Percentiles rank a stretch among this genome's conserved stretches.
phyloP scores from a whole-genome alignment of 139 green algal species.

The Chlamydomonas asymmetrica region DNA sequence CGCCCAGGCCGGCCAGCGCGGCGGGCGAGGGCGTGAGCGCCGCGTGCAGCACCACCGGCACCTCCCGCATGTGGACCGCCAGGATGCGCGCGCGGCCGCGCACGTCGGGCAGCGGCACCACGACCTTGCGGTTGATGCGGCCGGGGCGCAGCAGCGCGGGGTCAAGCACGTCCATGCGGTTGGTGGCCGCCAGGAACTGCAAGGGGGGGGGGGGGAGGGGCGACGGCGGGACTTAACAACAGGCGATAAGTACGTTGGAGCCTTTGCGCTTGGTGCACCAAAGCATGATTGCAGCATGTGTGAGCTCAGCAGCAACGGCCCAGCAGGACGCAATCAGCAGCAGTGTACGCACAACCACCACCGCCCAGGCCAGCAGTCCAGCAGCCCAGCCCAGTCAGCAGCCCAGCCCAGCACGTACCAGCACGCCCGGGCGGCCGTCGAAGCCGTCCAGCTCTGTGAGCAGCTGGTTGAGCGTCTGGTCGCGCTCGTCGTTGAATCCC shows the following conservation, averaged over 20 bases:
- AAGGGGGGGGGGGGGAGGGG: conserved; percentile 48
- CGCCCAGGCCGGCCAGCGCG: neutral
- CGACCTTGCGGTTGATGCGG: conserved; percentile 65
- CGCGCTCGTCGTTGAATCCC: conserved; percentile 92
- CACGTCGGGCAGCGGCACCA: conserved; percentile 80
- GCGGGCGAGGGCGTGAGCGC: neutral
- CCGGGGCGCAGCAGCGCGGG: conserved; percentile 84
- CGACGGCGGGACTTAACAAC: too few species aligned
- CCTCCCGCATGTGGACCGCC: conserved; percentile 72
- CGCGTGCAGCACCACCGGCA: conserved; percentile 45
- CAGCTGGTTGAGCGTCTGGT: conserved; percentile 76
- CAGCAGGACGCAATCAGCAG: too few species aligned
- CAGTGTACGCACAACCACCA: too few species aligned
- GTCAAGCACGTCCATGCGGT: conserved; percentile 86
- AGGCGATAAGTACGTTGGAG: neutral
- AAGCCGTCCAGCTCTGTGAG: conserved; percentile 94
- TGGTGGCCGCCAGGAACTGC: conserved; percentile 89
- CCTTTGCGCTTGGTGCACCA: too few species aligned
- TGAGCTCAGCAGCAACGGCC: too few species aligned
- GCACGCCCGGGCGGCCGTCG: conserved; percentile 65
- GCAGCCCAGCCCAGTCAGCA: too few species aligned
- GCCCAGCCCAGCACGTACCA: too few species aligned
- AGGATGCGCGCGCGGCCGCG: conserved; percentile 73
- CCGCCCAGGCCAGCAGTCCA: too few species aligned
- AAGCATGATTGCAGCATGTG: too few species aligned